Evolutionary conservation across 495 filamentous ascomycete species (phyloP), one percentile per base, ranked within the genome.

Genomic region (Platismatia glauca): DNA sequence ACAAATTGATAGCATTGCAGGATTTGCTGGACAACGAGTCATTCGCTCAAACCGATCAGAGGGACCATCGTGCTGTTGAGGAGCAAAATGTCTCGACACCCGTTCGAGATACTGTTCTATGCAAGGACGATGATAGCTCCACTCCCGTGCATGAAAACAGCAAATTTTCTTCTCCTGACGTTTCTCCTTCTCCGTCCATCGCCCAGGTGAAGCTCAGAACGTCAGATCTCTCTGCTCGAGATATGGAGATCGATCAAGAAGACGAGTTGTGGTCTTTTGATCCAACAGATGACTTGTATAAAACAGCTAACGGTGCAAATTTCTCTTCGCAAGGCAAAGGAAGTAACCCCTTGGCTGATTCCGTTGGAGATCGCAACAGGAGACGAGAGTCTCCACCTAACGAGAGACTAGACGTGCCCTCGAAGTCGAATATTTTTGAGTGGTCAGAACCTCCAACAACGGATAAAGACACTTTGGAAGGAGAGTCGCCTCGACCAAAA

Each of bases 381-480:
- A 60, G 61, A 44, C 57, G 61, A 18, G 53, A 60, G 16, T 64
- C 65, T 41, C 65, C 65, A 52, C 57, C 65, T 57, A 22, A n/a
- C 3, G 44, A 39, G 37, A 41, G 39, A 39, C 4, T 53, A 20
- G 57, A 59, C 13, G 50, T 33, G 15, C 35, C 33, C 12, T 39
- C 53, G 29, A 64, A 68, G 34, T 38, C 66, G 55, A 88, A 81
- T 67, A 81, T 92, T 31, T 96, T 95, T 67, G 90, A 95, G 71
- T 96, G 91, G 90, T 86, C 87, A 55, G 91, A 96, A 71, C 82
- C 88, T 41, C 71, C 82, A 41, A 74, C 76, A 29, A 75, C 74
- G 55, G 87, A 82, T 68, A 77, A 74, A 43, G 78, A 79, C 57
- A 44, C 46, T 29, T 58, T 65, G 4, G 63, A 73, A 43, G 79